Evolutionary conservation across 345 rosid species (phyloP), one percentile per base, ranked within the genome.

Genomic region (Lumnitzera racemosa): DNA sequence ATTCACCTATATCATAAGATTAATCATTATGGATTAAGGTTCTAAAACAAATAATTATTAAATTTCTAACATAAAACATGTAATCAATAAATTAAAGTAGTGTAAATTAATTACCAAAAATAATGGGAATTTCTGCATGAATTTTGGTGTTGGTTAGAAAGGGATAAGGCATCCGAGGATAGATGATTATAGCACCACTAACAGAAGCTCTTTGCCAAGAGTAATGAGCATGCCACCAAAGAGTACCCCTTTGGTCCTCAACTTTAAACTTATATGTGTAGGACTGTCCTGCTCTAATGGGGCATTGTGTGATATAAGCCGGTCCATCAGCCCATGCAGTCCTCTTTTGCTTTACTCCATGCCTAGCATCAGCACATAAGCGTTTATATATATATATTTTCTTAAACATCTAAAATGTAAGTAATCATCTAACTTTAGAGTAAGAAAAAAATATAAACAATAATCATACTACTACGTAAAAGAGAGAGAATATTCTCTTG

Each of bases 321-420:
- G 88, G 88, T 51, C 91, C 91, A 55, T 85, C 88, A 0, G 88
- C 84, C 88, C 91, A 85, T 49, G 82, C 87, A 2, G 79, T 81
- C 24, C 89, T 71, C 29, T 62, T 62, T 66, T 86, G 83, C 74
- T 85, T 78, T 49, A 86, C 13, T 27, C 92, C 92, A 63, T 86
- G 92, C 89, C 89, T 85, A 27, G 53, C 49, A 15, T 47, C 50
- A 41, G 20, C 51, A 49, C 14, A 47, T 14, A 46, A 47, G 12
- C 23, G 47, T 15, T 31, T 47, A 60, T 12, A 47, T 51, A 47
- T 51, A 0, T 20, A 1, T n/a, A 17, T 16, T n/a, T 24, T n/a
- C 23, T 52, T 52, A 12, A n/a, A 14, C 12, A 50, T 27, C 31
- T 27, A 27, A 27, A 27, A 27, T 27, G 5, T 27, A 5, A 27